These are phyloP conservation scores for Cladorrhinum sp. DNA, from an alignment of 2,329 filamentous ascomycete genomes.

Conservation along the genomic window DNA sequence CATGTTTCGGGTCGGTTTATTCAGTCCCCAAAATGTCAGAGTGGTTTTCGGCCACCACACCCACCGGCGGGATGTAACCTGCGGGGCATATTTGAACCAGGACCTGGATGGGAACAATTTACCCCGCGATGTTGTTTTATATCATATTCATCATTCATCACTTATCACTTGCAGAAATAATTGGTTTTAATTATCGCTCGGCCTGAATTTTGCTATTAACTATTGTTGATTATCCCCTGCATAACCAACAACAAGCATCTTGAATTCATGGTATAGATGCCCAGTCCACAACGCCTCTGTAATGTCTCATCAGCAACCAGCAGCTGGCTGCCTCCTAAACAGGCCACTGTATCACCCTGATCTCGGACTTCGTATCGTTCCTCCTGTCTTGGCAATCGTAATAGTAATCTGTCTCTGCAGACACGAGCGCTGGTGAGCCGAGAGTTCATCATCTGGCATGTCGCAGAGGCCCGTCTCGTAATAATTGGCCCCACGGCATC, in stretches of 20 bases:
- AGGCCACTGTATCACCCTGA: background rate
- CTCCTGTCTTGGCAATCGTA: background rate
- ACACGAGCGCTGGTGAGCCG: background rate
- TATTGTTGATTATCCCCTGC: background rate
- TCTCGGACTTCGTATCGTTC: background rate
- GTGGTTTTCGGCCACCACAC: background rate
- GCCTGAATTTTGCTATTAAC: background rate
- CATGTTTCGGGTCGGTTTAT: constrained; percentile 1
- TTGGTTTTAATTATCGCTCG: background rate
- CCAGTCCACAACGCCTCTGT: background rate
- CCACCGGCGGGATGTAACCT: constrained; percentile 6
- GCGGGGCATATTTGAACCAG: background rate
- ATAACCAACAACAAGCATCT: background rate
- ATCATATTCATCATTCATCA: background rate
- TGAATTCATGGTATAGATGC: background rate
- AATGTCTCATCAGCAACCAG: background rate
- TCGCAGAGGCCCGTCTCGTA: background rate
- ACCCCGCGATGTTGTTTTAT: background rate
- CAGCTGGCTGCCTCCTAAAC: background rate
- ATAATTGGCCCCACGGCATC: constrained; percentile 4
- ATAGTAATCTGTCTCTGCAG: background rate
- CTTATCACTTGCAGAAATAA: background rate
- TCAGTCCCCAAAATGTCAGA: constrained; percentile 4
- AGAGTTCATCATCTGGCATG: background rate
- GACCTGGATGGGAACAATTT: background rate